phyloP scores from a whole-genome alignment of 176 grass and related monocot genomes.

The Thalia dealbata region DNA sequence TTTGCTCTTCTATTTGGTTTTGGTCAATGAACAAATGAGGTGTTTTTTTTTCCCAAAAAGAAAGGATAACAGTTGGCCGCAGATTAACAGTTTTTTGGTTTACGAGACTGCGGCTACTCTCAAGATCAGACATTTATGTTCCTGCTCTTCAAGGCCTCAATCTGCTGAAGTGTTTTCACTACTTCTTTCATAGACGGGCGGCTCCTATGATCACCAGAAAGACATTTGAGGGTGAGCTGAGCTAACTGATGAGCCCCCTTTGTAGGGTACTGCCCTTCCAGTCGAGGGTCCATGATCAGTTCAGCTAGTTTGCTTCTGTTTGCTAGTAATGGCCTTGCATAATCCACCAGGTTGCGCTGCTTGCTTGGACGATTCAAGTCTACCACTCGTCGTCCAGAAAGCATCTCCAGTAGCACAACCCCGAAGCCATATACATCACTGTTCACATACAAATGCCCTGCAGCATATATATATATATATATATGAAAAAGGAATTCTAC shows the following conservation, averaged over 20 bases:
- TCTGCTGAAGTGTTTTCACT: conserved; percentile 52
- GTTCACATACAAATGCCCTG: conserved; percentile 92
- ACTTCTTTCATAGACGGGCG: conserved; percentile 91
- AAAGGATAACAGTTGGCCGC: too few species aligned
- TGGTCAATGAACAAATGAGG: too few species aligned
- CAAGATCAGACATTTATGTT: too few species aligned
- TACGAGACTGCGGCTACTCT: too few species aligned
- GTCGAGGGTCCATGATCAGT: conserved; percentile 54
- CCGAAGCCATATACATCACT: conserved; percentile 87
- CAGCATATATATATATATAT: neutral
- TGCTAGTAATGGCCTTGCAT: conserved; percentile 49
- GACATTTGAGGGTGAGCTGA: conserved; percentile 67
- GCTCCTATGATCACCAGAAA: conserved; percentile 52
- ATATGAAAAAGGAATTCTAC: neutral
- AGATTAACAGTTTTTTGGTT: too few species aligned
- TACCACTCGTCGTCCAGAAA: conserved; percentile 52
- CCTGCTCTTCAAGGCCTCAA: conserved; percentile 24
- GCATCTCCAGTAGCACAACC: conserved; percentile 73
- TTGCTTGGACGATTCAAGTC: conserved; percentile 28
- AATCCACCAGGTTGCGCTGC: conserved; percentile 60
- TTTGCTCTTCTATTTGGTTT: too few species aligned
- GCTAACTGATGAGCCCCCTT: conserved; percentile 52
- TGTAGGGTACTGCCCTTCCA: conserved; percentile 64
- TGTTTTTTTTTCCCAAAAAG: too few species aligned
- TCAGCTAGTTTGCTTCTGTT: conserved; percentile 58